A percentile compares a stretch with the other conserved stretches of the same genome.
Conservation (phyloP, 768 basidiomycete genomes). For the Suillus ampliporus region DNA sequence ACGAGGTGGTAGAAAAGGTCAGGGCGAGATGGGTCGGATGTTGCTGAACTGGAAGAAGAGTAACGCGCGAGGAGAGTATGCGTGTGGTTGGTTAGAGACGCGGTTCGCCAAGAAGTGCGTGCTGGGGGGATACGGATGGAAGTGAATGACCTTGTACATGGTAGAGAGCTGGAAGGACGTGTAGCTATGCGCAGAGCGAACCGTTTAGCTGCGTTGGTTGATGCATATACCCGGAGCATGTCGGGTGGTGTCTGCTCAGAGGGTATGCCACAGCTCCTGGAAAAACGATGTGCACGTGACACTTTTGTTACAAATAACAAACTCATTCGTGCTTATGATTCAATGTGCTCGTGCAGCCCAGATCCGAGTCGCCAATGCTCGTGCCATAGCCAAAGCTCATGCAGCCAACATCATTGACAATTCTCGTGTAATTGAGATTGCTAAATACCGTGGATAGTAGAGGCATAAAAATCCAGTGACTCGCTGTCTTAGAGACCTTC, state of each 20-base stretch:
- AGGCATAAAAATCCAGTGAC: too few species aligned
- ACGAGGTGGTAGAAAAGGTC: slow-evolving; percentile 76
- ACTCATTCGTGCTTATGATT: too few species aligned
- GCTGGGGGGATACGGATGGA: background rate
- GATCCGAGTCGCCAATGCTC: too few species aligned
- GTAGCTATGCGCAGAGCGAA: background rate
- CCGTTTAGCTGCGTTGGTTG: background rate
- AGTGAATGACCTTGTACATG: background rate
- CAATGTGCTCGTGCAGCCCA: too few species aligned
- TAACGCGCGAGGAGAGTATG: slow-evolving; percentile 10
- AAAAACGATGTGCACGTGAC: too few species aligned
- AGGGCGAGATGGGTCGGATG: slow-evolving; percentile 62
- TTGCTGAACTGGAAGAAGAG: slow-evolving; percentile 27
- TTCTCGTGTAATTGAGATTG: too few species aligned
- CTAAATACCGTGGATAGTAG: too few species aligned
- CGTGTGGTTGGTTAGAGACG: background rate
- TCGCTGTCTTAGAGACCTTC: too few species aligned
- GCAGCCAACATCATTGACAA: too few species aligned
- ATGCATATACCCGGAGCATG: slow-evolving; percentile 5
- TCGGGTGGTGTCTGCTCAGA: background rate
- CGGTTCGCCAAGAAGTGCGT: slow-evolving; percentile 14
- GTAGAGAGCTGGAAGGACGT: background rate
- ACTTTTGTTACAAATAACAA: too few species aligned
- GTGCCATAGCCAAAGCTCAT: too few species aligned
- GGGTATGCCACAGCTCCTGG: too few species aligned